phyloP scores from a whole-genome alignment of 2,329 filamentous ascomycete species.

The Diaporthe sp. region DNA sequence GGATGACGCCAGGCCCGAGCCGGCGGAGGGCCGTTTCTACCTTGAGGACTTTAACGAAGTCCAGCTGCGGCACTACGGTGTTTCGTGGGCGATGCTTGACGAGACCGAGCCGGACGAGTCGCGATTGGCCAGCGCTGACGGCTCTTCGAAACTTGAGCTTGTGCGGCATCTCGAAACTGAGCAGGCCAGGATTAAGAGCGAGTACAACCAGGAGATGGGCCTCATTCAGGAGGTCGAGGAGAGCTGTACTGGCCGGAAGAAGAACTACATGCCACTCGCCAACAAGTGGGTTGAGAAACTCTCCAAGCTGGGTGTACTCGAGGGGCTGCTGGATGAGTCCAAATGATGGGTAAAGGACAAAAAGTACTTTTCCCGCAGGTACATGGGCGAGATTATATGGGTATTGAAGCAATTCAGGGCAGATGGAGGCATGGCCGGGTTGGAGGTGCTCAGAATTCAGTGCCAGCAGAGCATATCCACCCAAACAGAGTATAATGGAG shows the following conservation, averaged over 20 bases:
- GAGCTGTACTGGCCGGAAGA: constrained; percentile 68
- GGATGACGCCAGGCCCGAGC: constrained; percentile 26
- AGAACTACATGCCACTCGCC: constrained; percentile 79
- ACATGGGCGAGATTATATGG: not conserved
- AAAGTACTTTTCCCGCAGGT: too few relatives aligned
- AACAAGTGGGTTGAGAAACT: constrained; percentile 79
- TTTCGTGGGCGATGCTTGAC: constrained; percentile 24
- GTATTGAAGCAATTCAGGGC: not conserved
- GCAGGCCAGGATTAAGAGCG: constrained; percentile 57
- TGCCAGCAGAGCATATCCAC: not conserved
- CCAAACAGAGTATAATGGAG: not conserved
- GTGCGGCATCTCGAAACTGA: constrained; percentile 55
- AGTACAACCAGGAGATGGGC: constrained; percentile 64
- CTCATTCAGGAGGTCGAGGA: constrained; percentile 63
- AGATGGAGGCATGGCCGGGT: not conserved
- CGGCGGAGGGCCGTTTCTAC: constrained; percentile 13
- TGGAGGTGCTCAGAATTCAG: not conserved
- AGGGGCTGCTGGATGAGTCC: constrained; percentile 52
- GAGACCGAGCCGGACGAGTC: not conserved
- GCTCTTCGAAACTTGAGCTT: not conserved
- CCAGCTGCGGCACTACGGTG: constrained; percentile 28
- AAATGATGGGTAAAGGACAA: not conserved
- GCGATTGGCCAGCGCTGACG: not conserved
- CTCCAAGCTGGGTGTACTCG: constrained; percentile 75
- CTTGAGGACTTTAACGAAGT: constrained; percentile 23